Percentiles rank a stretch among this genome's conserved stretches.
These are phyloP conservation scores for Kwoniella sp. DNA, from an alignment of 768 basidiomycete genomes.

Conservation along the genomic window DNA sequence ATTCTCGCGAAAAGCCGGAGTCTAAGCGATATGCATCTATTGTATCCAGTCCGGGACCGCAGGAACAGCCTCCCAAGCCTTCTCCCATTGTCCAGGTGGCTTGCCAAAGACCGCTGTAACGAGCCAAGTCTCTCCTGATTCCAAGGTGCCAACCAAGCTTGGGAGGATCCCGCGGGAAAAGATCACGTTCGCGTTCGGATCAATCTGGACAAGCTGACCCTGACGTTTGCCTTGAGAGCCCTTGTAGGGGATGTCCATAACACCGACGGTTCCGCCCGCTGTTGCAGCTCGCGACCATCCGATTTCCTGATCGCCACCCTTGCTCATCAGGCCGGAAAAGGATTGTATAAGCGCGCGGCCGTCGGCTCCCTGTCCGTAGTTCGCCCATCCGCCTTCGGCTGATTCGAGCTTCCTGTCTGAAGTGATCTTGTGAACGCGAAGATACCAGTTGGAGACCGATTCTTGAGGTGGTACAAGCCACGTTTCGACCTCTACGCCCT, in stretches of 20 bases:
- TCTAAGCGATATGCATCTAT: neutral
- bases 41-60: conserved; percentile 28
- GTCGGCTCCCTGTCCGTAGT: conserved; percentile 64
- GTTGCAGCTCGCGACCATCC: conserved; percentile 58
- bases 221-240: conserved; percentile 13
- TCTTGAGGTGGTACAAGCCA: conserved; percentile 66
- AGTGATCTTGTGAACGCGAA: conserved; percentile 62
- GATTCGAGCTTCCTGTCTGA: conserved; percentile 55
- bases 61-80: conserved; percentile 41
- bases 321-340: conserved; percentile 52
- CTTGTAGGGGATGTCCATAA: conserved; percentile 54
- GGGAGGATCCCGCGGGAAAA: conserved; percentile 66
- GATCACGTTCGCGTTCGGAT: conserved; percentile 70
- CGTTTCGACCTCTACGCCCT: conserved; percentile 67
- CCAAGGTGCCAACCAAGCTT: conserved; percentile 58
- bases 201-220: conserved; percentile 59
- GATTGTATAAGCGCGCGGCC: conserved; percentile 60
- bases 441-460: conserved; percentile 61
- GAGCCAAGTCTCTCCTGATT: conserved; percentile 57
- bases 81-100: conserved; percentile 49
- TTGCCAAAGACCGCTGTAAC: conserved; percentile 65
- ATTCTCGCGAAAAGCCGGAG: conserved; percentile 20
- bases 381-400: conserved; percentile 68
- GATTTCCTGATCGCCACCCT: conserved; percentile 55
- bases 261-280: conserved; percentile 61